Evolutionary conservation across 495 filamentous ascomycete genomes (phyloP).

Genomic region (Glonium stellatum): DNA sequence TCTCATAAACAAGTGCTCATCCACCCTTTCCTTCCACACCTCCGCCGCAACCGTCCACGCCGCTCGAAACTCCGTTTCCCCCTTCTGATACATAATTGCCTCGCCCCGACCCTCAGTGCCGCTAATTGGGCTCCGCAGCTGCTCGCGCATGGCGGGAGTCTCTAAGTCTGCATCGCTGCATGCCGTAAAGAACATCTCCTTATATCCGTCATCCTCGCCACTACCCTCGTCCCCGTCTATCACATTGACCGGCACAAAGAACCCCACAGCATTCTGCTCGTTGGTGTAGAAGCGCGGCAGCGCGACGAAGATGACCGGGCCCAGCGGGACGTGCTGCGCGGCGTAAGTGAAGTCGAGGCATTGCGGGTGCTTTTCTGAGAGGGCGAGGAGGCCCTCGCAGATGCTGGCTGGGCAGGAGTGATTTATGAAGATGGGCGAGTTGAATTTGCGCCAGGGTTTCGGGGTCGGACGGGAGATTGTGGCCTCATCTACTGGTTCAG

Average conservation of each 20-base stretch:
- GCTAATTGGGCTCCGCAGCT: background rate
- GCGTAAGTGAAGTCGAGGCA: background rate
- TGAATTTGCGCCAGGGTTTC: too few species aligned
- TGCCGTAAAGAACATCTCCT: slow-evolving; percentile 1
- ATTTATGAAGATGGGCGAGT: background rate
- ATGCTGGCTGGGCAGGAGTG: background rate
- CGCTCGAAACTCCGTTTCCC: background rate
- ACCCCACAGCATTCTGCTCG: background rate
- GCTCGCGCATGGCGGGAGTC: background rate
- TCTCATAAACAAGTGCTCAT: background rate
- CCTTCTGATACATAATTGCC: background rate
- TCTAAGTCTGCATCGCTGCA: background rate
- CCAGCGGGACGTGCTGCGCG: background rate
- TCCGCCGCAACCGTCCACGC: background rate
- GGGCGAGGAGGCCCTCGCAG: background rate
- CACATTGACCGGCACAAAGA: background rate
- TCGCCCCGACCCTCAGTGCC: background rate
- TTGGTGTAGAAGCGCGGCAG: background rate
- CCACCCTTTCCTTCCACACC: background rate
- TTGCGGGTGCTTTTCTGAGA: background rate
- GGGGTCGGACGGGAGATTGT: too few species aligned
- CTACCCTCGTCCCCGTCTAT: background rate
- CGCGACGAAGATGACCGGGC: background rate
- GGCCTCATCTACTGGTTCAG: too few species aligned
- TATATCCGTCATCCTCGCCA: background rate